Evolutionary conservation across 306 rosid genomes (phyloP).

Genomic region (Corylus americana): DNA sequence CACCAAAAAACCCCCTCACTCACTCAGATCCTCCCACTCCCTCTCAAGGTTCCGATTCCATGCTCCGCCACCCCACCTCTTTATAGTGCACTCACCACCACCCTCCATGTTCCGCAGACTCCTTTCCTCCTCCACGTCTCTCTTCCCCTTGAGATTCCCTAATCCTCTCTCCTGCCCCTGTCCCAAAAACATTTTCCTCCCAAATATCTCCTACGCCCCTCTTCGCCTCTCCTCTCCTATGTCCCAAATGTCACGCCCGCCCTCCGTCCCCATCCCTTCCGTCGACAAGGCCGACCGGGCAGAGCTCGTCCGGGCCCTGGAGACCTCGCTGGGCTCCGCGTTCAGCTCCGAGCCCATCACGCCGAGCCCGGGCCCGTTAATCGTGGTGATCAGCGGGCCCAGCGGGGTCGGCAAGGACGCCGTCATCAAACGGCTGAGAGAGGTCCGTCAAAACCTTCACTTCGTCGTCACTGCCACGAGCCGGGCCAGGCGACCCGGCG

Average conservation of each 20-base stretch:
- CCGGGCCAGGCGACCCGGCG: conserved; percentile 62
- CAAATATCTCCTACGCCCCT: conserved; percentile 19
- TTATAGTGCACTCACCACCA: conserved; percentile 14
- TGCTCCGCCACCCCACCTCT: neutral
- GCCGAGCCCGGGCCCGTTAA: conserved; percentile 62
- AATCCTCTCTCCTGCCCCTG: conserved; percentile 4
- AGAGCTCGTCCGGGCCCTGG: conserved; percentile 76
- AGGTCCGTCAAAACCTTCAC: conserved; percentile 55
- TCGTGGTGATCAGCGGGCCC: conserved; percentile 84
- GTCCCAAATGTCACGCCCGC: conserved; percentile 52
- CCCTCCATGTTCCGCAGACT: conserved; percentile 54
- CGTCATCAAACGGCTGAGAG: conserved; percentile 55
- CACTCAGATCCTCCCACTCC: neutral
- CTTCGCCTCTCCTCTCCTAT: conserved; percentile 13
- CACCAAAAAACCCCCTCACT: no score
- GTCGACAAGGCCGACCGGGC: conserved; percentile 50
- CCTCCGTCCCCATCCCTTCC: conserved; percentile 41
- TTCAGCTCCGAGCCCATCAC: conserved; percentile 59
- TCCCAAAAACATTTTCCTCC: conserved; percentile 10
- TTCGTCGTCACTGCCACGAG: conserved; percentile 86
- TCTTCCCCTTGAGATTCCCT: conserved; percentile 19
- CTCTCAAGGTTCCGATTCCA: neutral
- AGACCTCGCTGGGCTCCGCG: conserved; percentile 64
- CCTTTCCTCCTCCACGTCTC: conserved; percentile 33
- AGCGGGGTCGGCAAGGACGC: conserved; percentile 98